These are phyloP conservation scores for Inga leiocalycina DNA, from an alignment of 306 rosid species.

Conservation along the genomic window DNA sequence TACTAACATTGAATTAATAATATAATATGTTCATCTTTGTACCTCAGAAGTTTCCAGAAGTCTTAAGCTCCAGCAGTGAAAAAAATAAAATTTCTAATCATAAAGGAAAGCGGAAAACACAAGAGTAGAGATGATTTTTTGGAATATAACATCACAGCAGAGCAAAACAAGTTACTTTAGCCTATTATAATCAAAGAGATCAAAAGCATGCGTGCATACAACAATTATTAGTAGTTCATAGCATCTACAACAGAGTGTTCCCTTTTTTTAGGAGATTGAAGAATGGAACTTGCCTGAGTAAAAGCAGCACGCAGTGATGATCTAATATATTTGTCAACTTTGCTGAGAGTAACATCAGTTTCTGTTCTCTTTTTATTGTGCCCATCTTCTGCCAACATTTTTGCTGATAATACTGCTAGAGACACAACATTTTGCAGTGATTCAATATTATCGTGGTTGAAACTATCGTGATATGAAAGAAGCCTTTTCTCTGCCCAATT, in stretches of 20 bases:
- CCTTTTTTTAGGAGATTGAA: constrained; percentile 32
- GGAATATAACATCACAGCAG: neutral
- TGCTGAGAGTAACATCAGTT: constrained; percentile 50
- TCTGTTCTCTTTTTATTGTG: constrained; percentile 51
- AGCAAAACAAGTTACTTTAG: neutral
- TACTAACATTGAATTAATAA: constrained; percentile 13
- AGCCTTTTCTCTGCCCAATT: constrained; percentile 89
- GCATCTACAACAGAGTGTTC: constrained; percentile 20
- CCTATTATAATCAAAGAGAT: neutral
- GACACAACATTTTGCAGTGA: constrained; percentile 74
- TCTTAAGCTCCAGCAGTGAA: neutral
- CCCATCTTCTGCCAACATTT: constrained; percentile 60
- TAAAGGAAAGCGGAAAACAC: neutral
- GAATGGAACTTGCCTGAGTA: constrained; percentile 73
- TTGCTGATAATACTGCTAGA: constrained; percentile 70
- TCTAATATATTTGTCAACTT: constrained; percentile 77
- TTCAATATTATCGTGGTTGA: constrained; percentile 72
- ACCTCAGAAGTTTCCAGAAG: constrained; percentile 20
- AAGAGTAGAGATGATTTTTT: neutral
- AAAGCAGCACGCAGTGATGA: constrained; percentile 76
- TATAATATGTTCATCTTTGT: neutral
- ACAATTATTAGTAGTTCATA: constrained; percentile 21
- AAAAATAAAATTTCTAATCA: neutral
- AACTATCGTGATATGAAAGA: constrained; percentile 67
- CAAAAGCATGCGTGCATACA: neutral